phyloP scores from a whole-genome alignment of 1,139 yeast species.

The Geotrichum carabidarum region DNA sequence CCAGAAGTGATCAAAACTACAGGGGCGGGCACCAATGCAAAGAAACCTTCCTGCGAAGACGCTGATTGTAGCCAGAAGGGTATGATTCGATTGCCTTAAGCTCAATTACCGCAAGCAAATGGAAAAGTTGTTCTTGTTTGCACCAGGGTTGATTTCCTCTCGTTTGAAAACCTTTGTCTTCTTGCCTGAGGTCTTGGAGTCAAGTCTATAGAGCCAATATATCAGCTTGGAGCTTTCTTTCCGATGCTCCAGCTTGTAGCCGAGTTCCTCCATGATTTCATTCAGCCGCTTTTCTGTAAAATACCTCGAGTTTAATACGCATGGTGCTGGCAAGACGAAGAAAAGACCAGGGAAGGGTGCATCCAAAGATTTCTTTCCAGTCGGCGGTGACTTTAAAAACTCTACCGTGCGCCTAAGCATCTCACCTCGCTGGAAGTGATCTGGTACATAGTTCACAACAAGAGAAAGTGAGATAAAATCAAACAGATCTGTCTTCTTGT shows the following conservation, averaged over 20 bases:
- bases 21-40: neutral
- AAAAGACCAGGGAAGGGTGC: slow-evolving; percentile 45
- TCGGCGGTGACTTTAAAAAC: slow-evolving; percentile 46
- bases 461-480: slow-evolving; percentile 74
- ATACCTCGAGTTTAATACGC: slow-evolving; percentile 76
- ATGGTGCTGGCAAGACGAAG: slow-evolving; percentile 83
- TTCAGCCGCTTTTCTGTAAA: slow-evolving; percentile 47
- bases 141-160: slow-evolving; percentile 29
- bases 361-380: slow-evolving; percentile 15
- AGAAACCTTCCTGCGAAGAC: neutral
- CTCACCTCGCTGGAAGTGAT: slow-evolving; percentile 62
- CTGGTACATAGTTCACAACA: slow-evolving; percentile 84
- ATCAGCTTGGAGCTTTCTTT: slow-evolving; percentile 71
- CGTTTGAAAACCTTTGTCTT: slow-evolving; percentile 23
- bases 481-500: slow-evolving; percentile 45
- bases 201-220: slow-evolving; percentile 53
- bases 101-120: slow-evolving; percentile 15
- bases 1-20: no score
- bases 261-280: slow-evolving; percentile 52
- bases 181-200: slow-evolving; percentile 7
- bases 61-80: neutral
- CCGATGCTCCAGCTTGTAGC: slow-evolving; percentile 47
- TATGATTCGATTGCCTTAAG: neutral
- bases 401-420: slow-evolving; percentile 61
- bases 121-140: slow-evolving; percentile 30